Conservation (phyloP, 2,329 filamentous ascomycete species). For the Trichoderma brevicompactum region DNA sequence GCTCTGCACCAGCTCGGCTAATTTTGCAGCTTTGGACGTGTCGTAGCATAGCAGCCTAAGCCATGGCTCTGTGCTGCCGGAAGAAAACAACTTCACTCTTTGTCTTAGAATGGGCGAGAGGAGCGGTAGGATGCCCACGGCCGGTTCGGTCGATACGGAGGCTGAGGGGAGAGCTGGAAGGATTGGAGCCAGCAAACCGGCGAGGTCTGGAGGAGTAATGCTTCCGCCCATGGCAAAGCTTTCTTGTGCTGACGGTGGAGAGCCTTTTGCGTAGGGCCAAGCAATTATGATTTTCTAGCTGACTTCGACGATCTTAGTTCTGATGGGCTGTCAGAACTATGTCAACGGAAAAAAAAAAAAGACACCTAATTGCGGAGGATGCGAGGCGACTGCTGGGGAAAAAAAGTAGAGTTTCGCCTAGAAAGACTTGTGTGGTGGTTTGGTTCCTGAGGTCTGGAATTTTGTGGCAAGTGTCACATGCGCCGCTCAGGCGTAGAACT, state of each 20-base stretch:
- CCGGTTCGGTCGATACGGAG: constrained; percentile 60
- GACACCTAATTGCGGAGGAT: not conserved
- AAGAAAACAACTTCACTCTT: constrained; percentile 67
- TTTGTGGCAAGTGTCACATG: constrained; percentile 26
- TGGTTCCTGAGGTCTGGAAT: constrained; percentile 20
- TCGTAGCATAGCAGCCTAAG: constrained; percentile 74
- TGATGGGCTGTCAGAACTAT: not conserved
- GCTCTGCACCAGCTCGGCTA: constrained; percentile 64
- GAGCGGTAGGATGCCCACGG: constrained; percentile 60
- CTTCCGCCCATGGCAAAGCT: constrained; percentile 31
- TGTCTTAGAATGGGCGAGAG: constrained; percentile 70
- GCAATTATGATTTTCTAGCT: not conserved
- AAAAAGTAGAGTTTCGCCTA: not conserved
- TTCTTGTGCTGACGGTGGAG: constrained; percentile 18
- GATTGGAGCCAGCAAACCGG: constrained; percentile 57
- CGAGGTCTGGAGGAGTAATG: constrained; percentile 51
- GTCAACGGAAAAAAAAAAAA: not conserved
- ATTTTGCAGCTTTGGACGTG: constrained; percentile 55
- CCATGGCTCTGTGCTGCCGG: constrained; percentile 68
- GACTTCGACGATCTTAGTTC: not conserved
- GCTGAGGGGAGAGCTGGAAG: constrained; percentile 64
- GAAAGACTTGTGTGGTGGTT: not conserved
- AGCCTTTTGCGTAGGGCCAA: not conserved
- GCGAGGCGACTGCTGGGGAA: not conserved
- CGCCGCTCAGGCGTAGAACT: not conserved